These are phyloP conservation scores for Abortiporus biennis DNA, from an alignment of 1,284 basidiomycete species.

Conservation along the genomic window DNA sequence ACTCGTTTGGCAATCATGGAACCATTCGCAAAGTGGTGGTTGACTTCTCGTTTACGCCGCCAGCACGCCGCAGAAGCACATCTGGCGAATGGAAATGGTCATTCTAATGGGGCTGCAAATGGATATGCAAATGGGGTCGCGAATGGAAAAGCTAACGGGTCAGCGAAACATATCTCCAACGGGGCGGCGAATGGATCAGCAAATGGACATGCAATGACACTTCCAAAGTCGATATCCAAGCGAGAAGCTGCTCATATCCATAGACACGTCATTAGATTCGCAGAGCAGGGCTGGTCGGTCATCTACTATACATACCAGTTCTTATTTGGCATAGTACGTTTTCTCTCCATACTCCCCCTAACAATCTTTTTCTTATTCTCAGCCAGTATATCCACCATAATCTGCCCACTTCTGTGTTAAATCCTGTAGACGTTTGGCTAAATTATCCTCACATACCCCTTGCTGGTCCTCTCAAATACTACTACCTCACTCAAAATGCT, in stretches of 20 bases:
- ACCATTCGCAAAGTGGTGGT: constrained; percentile 72
- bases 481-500: constrained; percentile 88
- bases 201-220: constrained; percentile 13
- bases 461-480: constrained; percentile 78
- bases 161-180: constrained; percentile 22
- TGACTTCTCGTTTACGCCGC: constrained; percentile 43
- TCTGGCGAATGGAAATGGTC: constrained; percentile 22
- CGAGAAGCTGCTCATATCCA: constrained; percentile 50
- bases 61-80: constrained; percentile 20
- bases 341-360: constrained; percentile 11
- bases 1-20: constrained; percentile 68
- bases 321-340: constrained; percentile 78
- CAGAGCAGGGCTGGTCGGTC: constrained; percentile 91
- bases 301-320: constrained; percentile 79
- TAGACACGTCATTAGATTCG: constrained; percentile 79
- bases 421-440: constrained; percentile 71
- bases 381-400: constrained; percentile 73
- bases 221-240: no score
- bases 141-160: constrained; percentile 20
- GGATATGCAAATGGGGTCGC: constrained; percentile 27
- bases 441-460: constrained; percentile 81
- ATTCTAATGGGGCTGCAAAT: constrained; percentile 27
- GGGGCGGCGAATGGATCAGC: constrained; percentile 15
- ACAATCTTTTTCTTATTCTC: constrained; percentile 6
- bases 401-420: constrained; percentile 63